phyloP scores from a whole-genome alignment of 345 rosid genomes.

The Hypericum perforatum region DNA sequence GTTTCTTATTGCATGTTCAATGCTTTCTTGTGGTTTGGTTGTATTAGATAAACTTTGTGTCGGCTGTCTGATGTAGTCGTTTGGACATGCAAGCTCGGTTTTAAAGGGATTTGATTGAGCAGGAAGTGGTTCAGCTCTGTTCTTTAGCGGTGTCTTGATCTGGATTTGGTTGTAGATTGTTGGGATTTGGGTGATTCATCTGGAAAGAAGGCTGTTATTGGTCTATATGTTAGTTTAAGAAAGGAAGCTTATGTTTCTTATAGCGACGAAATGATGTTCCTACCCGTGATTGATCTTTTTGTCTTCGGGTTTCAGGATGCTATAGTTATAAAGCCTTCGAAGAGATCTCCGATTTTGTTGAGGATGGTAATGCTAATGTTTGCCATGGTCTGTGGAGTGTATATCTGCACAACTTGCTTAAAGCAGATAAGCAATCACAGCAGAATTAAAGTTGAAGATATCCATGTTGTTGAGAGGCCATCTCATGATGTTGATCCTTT shows the following conservation, averaged over 20 bases:
- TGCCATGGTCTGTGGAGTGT: slow-evolving; percentile 64
- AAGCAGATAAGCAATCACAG: slow-evolving; percentile 44
- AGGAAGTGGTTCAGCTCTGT: too few relatives aligned
- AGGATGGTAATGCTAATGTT: slow-evolving; percentile 64
- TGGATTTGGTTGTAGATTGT: too few relatives aligned
- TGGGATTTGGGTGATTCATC: neutral
- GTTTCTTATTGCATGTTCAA: too few relatives aligned
- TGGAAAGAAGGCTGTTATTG: too few relatives aligned
- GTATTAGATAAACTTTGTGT: too few relatives aligned
- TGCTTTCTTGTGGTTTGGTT: too few relatives aligned
- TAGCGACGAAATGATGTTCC: too few relatives aligned
- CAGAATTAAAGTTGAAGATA: slow-evolving; percentile 25
- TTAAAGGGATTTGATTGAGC: too few relatives aligned
- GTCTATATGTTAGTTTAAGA: neutral
- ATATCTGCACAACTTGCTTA: slow-evolving; percentile 50
- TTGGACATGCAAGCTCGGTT: too few relatives aligned
- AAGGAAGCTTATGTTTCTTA: too few relatives aligned
- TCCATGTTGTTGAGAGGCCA: slow-evolving; percentile 36
- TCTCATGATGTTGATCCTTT: slow-evolving; percentile 9
- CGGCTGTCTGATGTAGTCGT: too few relatives aligned
- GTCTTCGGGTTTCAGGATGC: slow-evolving; percentile 39
- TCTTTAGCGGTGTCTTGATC: slow-evolving; percentile 16
- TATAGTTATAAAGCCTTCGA: slow-evolving; percentile 49
- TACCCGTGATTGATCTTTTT: neutral
- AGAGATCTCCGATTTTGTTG: slow-evolving; percentile 61